phyloP scores from a whole-genome alignment of 2,329 filamentous ascomycete species.

The Pyrenophora tritici-repentis region DNA sequence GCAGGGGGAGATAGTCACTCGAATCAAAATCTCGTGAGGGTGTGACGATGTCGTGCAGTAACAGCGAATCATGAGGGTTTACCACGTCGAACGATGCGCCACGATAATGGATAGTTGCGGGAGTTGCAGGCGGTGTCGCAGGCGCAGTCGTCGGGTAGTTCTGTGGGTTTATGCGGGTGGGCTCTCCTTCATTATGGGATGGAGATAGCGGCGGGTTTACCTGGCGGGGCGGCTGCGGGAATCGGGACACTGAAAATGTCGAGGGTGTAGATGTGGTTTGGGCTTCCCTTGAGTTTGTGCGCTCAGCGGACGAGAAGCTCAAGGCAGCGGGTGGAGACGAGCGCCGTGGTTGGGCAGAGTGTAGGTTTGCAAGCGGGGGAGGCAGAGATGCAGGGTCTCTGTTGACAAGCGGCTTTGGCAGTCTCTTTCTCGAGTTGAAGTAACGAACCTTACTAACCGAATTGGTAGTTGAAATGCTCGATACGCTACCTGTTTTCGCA shows the following conservation, averaged over 20 bases:
- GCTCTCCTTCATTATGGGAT: constrained; percentile 26
- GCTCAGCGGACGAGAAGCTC: constrained; percentile 30
- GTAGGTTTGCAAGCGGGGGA: constrained; percentile 24
- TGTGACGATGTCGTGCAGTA: constrained; percentile 44
- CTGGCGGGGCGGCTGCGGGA: constrained; percentile 39
- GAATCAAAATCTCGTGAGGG: constrained; percentile 44
- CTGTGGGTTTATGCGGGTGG: constrained; percentile 24
- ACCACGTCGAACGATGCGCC: constrained; percentile 48
- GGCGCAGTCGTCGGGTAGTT: constrained; percentile 36
- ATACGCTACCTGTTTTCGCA: constrained; percentile 21
- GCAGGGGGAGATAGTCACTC: constrained; percentile 37
- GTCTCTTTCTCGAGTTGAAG: constrained; percentile 44
- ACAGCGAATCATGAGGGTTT: constrained; percentile 46
- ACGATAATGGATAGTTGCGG: constrained; percentile 47
- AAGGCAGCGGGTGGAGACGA: constrained; percentile 26
- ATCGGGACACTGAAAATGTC: constrained; percentile 43
- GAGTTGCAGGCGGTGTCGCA: constrained; percentile 44
- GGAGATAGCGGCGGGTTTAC: constrained; percentile 29
- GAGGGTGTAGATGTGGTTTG: constrained; percentile 25
- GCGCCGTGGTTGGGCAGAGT: constrained; percentile 19
- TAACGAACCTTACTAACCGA: constrained; percentile 31
- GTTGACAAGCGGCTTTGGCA: constrained; percentile 37
- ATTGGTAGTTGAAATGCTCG: constrained; percentile 18
- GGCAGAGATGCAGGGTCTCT: constrained; percentile 13
- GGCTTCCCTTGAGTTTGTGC: constrained; percentile 22